phyloP scores from a whole-genome alignment of 2,329 filamentous ascomycete genomes.

The Penicillium sp. region DNA sequence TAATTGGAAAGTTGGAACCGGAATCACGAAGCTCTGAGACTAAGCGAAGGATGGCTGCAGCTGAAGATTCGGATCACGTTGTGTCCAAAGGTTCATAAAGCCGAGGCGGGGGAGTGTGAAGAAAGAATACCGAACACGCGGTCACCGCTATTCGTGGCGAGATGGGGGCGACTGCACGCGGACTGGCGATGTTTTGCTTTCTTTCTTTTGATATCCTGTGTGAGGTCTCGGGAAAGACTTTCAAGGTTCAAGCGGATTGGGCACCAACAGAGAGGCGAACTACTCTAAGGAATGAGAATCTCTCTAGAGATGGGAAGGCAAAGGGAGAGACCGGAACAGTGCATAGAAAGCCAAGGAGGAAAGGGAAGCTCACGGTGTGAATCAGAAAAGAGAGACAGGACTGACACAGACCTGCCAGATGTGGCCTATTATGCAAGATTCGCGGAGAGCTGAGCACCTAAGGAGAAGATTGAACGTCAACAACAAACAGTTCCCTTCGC shows the following conservation, averaged over 20 bases:
- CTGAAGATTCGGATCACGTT: conserved; percentile 19
- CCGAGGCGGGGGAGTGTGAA: conserved; percentile 1
- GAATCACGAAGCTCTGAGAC: conserved; percentile 25
- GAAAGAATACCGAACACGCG: neutral
- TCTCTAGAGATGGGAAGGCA: conserved; percentile 11
- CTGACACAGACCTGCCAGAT: conserved; percentile 20
- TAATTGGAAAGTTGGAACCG: conserved; percentile 6
- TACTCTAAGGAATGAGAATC: conserved; percentile 32
- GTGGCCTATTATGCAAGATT: conserved; percentile 31
- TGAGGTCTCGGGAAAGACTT: conserved; percentile 25
- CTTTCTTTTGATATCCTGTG: conserved; percentile 15
- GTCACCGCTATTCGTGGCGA: conserved; percentile 14
- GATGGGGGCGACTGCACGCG: neutral
- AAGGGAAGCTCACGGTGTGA: conserved; percentile 20
- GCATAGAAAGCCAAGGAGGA: conserved; percentile 23
- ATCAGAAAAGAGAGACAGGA: conserved; percentile 15
- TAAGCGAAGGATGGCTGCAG: conserved; percentile 32
- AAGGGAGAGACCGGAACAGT: conserved; percentile 24
- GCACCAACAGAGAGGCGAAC: conserved; percentile 32
- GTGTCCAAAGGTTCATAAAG: conserved; percentile 23
- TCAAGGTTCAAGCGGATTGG: conserved; percentile 29
- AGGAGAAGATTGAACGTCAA: conserved; percentile 29
- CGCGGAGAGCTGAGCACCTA: conserved; percentile 17
- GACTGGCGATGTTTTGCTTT: conserved; percentile 28
- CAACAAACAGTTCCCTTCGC: conserved; percentile 29